These are phyloP conservation scores for Kodamaea fukazawae DNA, from an alignment of 805 yeast species.

Conservation along the genomic window DNA sequence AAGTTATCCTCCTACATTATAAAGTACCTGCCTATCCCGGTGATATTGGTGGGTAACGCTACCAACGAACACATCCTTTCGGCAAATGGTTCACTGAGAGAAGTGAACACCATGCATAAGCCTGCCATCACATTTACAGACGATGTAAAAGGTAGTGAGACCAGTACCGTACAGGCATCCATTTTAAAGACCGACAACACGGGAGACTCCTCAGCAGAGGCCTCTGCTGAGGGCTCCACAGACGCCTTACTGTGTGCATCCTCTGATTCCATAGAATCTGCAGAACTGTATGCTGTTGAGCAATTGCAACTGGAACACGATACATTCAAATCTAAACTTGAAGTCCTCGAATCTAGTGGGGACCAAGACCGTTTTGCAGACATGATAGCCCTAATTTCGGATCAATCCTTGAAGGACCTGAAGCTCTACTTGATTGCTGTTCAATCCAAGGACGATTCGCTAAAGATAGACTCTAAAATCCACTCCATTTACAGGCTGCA, in stretches of 20 bases:
- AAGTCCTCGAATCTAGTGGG: conserved; percentile 1
- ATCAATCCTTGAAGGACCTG: conserved; percentile 27
- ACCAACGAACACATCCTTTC: conserved; percentile 17
- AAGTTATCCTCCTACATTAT: conserved; percentile 37
- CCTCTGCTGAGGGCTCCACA: neutral
- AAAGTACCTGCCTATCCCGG: conserved; percentile 40
- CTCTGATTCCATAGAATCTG: conserved; percentile 7
- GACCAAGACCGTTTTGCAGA: conserved; percentile 8
- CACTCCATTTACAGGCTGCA: conserved; percentile 36
- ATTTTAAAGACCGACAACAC: too few species aligned
- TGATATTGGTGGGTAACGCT: conserved; percentile 33
- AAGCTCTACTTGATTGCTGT: conserved; percentile 23
- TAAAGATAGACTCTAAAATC: conserved; percentile 28
- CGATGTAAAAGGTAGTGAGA: too few species aligned
- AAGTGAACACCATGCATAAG: neutral
- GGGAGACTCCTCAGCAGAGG: too few species aligned
- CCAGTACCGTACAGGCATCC: too few species aligned
- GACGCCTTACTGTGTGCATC: conserved; percentile 8
- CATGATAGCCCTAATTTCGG: conserved; percentile 24
- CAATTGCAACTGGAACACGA: conserved; percentile 1
- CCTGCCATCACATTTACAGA: too few species aligned
- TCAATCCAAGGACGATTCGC: conserved; percentile 19
- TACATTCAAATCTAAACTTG: conserved; percentile 6
- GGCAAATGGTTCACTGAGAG: conserved; percentile 7
- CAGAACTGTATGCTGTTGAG: conserved; percentile 8